Evolutionary conservation across 495 filamentous ascomycete genomes (phyloP), one percentile per base, ranked within the genome.

Genomic region (Lasiosphaeriaceae sp.): DNA sequence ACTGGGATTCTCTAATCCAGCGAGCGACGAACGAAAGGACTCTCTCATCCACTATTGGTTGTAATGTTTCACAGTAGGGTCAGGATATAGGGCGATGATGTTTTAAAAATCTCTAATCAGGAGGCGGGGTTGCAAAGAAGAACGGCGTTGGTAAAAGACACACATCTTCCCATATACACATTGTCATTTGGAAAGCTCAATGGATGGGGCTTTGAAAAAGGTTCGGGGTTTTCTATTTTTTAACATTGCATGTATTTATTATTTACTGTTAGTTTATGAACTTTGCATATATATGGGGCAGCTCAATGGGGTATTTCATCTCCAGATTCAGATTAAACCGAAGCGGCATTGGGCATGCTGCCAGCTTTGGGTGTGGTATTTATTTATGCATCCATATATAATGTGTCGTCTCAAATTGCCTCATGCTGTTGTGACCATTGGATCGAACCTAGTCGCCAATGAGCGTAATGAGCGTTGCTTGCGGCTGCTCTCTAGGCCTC

Each of bases 1-100:
- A 80, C 81, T 52, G 88, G 82, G 24, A 71, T 86, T 48, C 78
- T 86, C 45, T 65, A 39, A 60, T 34, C 12, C 22, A 23, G 9
- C 12, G 16, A 54, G 26, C 14, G 11, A 47, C 23, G 51, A 34
- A 23, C 8, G 22, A 23, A 26, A 39, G 2, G n/a, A 20, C 11
- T 19, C 12, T 29, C 21, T 23, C 23, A 47, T 50, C 16, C 58
- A 56, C 31, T 37, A 17, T 48, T n/a, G n/a, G 39, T 60, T 60
- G 48, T 62, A 62, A 62, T 61, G 43, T 45, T 53, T 47, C 6
- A 51, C 14, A 29, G 24, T 17, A 44, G 22, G 3, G 3, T 31
- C 26, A 31, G 29, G 26, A 50, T 1, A 50, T 3, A 50, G 22
- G 22, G 23, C 4, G 26, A 7, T 50, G 7, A 17, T 47, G 1